Evolutionary conservation across 345 rosid species (phyloP), one percentile per base, ranked within the genome.

Genomic region (Syzygium grande): DNA sequence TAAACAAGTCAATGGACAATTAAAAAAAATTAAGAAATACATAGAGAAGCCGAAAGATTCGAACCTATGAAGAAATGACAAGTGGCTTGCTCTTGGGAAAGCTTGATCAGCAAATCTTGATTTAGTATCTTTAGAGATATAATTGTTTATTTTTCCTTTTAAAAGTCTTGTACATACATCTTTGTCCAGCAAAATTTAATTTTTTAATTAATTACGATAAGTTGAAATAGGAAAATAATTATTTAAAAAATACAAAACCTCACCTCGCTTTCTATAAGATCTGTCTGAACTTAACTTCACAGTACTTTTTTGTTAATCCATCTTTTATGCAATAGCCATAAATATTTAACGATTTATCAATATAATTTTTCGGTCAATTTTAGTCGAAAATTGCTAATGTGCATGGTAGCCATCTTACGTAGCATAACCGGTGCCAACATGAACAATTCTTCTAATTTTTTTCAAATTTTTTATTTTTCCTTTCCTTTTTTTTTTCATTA

Each of bases 391-490:
- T 61, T 30, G 6, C n/a, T n/a, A 4, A 27, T 2, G 1, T 27
- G 11, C 25, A 61, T 61, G 6, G 0, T 5, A 13, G 68, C 6
- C 4, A 5, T 61, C 15, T 0, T n/a, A 61, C 13, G 6, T 61
- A 8, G 12, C 1, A 61, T 0, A 5, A 0, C 3, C 7, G 4
- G 25, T 0, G 4, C 9, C n/a, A 61, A n/a, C 0, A 9, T 6
- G 8, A 34, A 5, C 4, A n/a, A 6, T 0, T n/a, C n/a, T 61
- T 61, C n/a, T 8, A 11, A 27, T 11, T 59, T 11, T 12, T 58
- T 2, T 4, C 5, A 1, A 41, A 52, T 52, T 58, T 25, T 56
- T 11, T 9, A 56, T 23, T 59, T 59, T 59, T 59, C 16, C 3
- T 59, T 59, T 59, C 2, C 2, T 59, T 27, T 59, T 5, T 59